Evolutionary conservation across 352 stramenopile species (phyloP).

Genomic region (Globisporangium perplexum): DNA sequence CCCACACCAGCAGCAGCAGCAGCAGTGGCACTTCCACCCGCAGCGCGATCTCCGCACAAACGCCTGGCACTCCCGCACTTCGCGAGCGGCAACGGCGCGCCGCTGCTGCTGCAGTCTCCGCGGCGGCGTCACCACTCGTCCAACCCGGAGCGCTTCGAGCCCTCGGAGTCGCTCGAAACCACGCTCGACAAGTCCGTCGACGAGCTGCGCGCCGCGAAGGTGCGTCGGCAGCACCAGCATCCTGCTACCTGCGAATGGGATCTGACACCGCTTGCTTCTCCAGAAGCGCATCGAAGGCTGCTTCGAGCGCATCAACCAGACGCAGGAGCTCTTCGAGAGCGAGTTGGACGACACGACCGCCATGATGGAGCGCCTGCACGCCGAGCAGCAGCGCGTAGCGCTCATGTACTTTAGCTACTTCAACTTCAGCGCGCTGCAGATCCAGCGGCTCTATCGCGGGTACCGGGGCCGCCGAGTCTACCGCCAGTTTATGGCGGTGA

Average conservation of each 20-base stretch:
- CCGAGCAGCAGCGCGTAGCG: conserved; percentile 21
- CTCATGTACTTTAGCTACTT: conserved; percentile 22
- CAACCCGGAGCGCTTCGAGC: conserved; percentile 14
- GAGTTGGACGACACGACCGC: conserved; percentile 22
- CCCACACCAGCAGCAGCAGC: too few relatives aligned
- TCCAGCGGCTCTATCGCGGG: conserved; percentile 89
- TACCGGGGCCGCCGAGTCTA: conserved; percentile 53
- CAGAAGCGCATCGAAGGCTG: conserved; percentile 8
- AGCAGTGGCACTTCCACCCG: too few relatives aligned
- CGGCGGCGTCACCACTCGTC: conserved; percentile 8
- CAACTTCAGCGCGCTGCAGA: conserved; percentile 32
- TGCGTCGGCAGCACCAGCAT: neutral
- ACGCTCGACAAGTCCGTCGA: conserved; percentile 23
- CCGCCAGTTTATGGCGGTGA: conserved; percentile 27
- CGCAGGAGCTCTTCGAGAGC: conserved; percentile 22
- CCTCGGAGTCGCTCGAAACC: conserved; percentile 18
- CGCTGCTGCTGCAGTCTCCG: conserved; percentile 8
- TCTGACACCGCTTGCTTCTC: neutral
- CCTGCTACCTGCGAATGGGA: neutral
- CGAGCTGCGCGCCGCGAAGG: conserved; percentile 17
- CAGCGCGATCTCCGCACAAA: conserved; percentile 6
- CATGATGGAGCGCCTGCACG: conserved; percentile 17
- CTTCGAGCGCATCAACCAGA: conserved; percentile 31
- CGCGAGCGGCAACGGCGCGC: conserved; percentile 16
- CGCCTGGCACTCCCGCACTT: conserved; percentile 22